Evolutionary conservation across 2,329 filamentous ascomycete species (phyloP).

Genomic region (Chaetomiaceae sp.): DNA sequence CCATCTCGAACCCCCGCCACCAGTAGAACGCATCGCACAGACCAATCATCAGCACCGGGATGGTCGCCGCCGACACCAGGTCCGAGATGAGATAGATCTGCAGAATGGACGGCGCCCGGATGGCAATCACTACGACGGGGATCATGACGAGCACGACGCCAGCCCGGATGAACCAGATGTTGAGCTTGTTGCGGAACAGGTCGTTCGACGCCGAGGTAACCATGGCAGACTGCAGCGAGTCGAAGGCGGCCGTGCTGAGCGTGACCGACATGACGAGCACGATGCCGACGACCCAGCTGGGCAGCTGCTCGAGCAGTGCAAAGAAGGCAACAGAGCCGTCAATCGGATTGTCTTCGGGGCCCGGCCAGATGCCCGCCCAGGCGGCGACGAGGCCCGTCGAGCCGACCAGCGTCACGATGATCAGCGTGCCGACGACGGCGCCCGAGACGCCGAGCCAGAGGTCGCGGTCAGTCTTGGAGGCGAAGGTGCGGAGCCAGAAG

Average conservation of each 20-base stretch:
- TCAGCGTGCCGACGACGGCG: constrained; percentile 57
- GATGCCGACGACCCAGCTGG: constrained; percentile 74
- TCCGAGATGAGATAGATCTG: constrained; percentile 81
- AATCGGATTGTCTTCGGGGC: constrained; percentile 42
- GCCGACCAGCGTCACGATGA: constrained; percentile 68
- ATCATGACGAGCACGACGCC: constrained; percentile 67
- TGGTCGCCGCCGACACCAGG: constrained; percentile 67
- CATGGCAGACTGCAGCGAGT: constrained; percentile 77
- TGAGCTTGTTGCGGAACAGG: constrained; percentile 73
- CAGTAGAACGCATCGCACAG: constrained; percentile 60
- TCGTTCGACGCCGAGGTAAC: constrained; percentile 81
- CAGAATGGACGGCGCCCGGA: constrained; percentile 67
- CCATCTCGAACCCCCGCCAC: constrained; percentile 75
- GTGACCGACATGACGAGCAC: constrained; percentile 75
- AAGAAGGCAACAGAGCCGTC: constrained; percentile 69
- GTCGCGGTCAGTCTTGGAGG: constrained; percentile 71
- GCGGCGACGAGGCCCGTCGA: constrained; percentile 67
- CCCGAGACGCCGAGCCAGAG: constrained; percentile 68
- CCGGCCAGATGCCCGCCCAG: constrained; percentile 68
- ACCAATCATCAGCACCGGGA: constrained; percentile 70
- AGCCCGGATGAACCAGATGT: constrained; percentile 65
- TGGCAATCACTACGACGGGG: constrained; percentile 66
- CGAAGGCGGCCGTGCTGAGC: constrained; percentile 71
- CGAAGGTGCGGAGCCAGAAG: constrained; percentile 81
- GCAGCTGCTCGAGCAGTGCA: constrained; percentile 63